These are phyloP conservation scores for Sclerotinia borealis DNA, from an alignment of 2,329 filamentous ascomycete species.

Conservation along the genomic window DNA sequence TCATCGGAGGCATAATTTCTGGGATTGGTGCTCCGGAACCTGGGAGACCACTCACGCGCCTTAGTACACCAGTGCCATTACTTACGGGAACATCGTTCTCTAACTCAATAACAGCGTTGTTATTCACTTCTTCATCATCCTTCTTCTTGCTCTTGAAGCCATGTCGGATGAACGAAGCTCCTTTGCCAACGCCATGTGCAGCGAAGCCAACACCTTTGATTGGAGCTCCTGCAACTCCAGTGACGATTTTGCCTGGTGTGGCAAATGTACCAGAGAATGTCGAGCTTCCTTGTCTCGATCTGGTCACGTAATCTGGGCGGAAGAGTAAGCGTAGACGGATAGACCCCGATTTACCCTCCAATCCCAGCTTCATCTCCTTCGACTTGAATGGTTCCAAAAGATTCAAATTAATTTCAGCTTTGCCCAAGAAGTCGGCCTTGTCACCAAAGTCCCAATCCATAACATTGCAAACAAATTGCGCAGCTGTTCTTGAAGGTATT, in stretches of 20 bases:
- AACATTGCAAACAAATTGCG: conserved; percentile 76
- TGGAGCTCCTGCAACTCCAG: conserved; percentile 74
- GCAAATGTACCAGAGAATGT: conserved; percentile 91
- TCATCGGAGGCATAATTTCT: conserved; percentile 19
- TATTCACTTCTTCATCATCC: conserved; percentile 32
- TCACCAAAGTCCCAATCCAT: conserved; percentile 97
- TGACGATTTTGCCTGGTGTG: conserved; percentile 80
- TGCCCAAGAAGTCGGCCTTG: conserved; percentile 85
- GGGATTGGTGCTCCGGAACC: conserved; percentile 7
- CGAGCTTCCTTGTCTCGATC: conserved; percentile 80
- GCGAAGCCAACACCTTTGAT: conserved; percentile 83
- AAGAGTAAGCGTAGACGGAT: conserved; percentile 83
- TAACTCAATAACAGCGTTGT: conserved; percentile 32
- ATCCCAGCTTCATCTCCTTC: conserved; percentile 64
- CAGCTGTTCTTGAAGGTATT: conserved; percentile 75
- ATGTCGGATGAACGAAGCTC: conserved; percentile 83
- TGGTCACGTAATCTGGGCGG: conserved; percentile 84
- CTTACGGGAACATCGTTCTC: conserved; percentile 36
- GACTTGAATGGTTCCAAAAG: conserved; percentile 78
- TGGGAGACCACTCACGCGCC: conserved; percentile 18
- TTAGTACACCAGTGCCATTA: conserved; percentile 27
- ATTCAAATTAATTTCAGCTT: conserved; percentile 67
- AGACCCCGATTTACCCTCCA: conserved; percentile 86
- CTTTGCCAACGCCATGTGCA: conserved; percentile 64
- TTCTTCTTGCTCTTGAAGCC: conserved; percentile 72